Evolutionary conservation across 1,139 yeast species (phyloP), one percentile per base, ranked within the genome.

Genomic region (Geotrichum klebahnii): DNA sequence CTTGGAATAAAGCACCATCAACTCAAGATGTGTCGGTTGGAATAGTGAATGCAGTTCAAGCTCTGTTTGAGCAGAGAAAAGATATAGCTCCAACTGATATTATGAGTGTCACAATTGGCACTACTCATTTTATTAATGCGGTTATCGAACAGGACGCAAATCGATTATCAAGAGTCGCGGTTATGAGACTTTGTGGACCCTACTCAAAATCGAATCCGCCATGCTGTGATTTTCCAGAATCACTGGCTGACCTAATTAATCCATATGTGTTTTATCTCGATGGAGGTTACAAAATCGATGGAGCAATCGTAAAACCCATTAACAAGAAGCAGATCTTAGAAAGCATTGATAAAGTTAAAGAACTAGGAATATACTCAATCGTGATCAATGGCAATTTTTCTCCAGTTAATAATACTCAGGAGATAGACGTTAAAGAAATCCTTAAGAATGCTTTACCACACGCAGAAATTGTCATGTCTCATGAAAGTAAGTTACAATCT

Each of bases 41-140:
- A 10, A 73, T 74, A 40, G 60, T 62, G 32, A 51, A 56, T 19
- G 74, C 74, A 3, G 62, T 72, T 10, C 19, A 16, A 31, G 53
- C 57, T 48, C 54, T 73, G 53, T 62, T 65, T 46, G 57, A 55
- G 2, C 61, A 61, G 0, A 34, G 40, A 3, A 46, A 51, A 6
- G 48, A 55, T 36, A 52, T 58, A 20, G 34, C 50, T n/a, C 64
- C 61, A 24, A 38, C 53, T 0, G 67, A 69, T 20, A 66, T 72
- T 1, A 51, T 60, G 5, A 60, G 72, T 3, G 67, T 71, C 4
- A 69, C 73, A 0, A 71, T 72, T 42, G 76, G 76, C n/a, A 72
- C 76, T 2, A 71, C 74, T 1, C 76, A 72, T 54, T 72, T 72
- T 59, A 69, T 71, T 50, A 71, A 71, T 60, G 74, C 75, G 2